Conservation (phyloP, 2,329 filamentous ascomycete species). For the Cladophialophora yegresii region DNA sequence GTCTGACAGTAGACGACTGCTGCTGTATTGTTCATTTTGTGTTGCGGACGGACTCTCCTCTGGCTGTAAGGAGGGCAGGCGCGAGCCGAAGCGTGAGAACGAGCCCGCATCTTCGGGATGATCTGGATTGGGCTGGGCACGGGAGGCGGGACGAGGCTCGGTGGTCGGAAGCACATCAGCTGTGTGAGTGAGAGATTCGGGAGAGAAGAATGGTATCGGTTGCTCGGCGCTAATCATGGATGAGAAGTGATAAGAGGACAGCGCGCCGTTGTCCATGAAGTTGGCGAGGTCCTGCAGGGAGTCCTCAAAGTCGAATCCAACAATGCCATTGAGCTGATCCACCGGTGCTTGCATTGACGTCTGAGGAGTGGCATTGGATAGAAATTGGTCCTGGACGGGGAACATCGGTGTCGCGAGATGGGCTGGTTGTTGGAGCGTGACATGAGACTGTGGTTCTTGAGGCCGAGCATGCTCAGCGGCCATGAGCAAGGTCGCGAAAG, state of each 20-base stretch:
- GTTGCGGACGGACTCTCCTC: constrained; percentile 39
- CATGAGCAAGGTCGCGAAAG: constrained; percentile 46
- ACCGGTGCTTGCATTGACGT: constrained; percentile 41
- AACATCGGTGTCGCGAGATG: constrained; percentile 19
- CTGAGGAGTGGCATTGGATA: constrained; percentile 45
- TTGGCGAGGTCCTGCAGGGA: constrained; percentile 44
- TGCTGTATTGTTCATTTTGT: constrained; percentile 24
- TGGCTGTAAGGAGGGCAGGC: constrained; percentile 45
- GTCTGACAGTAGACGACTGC: constrained; percentile 39
- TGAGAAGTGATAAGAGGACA: constrained; percentile 45
- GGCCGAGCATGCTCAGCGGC: constrained; percentile 47
- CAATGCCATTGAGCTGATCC: constrained; percentile 41
- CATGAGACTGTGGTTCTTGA: constrained; percentile 40
- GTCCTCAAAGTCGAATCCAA: constrained; percentile 38
- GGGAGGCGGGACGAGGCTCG: constrained; percentile 18
- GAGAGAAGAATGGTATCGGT: constrained; percentile 48
- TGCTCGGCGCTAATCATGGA: constrained; percentile 46
- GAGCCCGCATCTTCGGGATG: constrained; percentile 42
- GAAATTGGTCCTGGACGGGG: constrained; percentile 24
- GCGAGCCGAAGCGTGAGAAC: constrained; percentile 45
- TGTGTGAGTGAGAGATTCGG: constrained; percentile 42
- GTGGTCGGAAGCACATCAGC: constrained; percentile 33
- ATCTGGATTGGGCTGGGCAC: constrained; percentile 16
- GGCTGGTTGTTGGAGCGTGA: constrained; percentile 20
- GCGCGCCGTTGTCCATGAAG: constrained; percentile 44